Base-by-base conservation (phyloP, 2,329 filamentous ascomycete genomes). In the Penicillium sp. region DNA sequence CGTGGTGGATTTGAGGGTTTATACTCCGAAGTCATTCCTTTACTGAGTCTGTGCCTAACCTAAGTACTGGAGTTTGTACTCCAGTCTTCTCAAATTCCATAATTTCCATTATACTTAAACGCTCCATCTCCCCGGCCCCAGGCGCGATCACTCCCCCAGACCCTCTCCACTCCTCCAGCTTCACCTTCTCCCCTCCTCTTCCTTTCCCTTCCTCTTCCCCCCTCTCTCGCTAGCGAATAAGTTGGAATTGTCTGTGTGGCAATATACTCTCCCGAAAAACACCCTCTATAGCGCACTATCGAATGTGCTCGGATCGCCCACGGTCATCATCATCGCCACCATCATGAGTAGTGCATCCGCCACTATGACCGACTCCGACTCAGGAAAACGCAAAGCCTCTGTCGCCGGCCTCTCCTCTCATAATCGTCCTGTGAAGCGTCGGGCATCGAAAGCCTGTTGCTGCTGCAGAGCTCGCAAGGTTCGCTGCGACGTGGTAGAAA, bases 391-490 rank as follows among this genome's bases (percentile, higher is more conserved):
- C 62, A 86, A 86, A 68, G 81, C 83, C 44, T 80, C 82, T 41
- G 77, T 80, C 58, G 84, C 85, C 27, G 84, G 84, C 31, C 74
- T 87, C 46, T 78, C 83, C 55, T 78, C 78, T 62, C 75, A 78
- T 56, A 75, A 81, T 70, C 80, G 83, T 59, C 85, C 85, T 55
- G 85, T 88, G 54, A 97, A 96, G 78, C 85, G 92, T 70, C 86
- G 93, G 71, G 92, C 93, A n/a, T 92, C 92, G 10, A 90, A 94
- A 68, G 93, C 93, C 18, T 97, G 93, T 75, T 91, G 92, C 62
- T 92, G 89, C 68, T 96, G 93, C 77, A 86, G 93, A 69, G 88
- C 90, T 58, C 87, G 93, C 72, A 97, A 97, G 75, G 93, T 97
- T 43, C 87, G 93, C 58, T 97, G 93, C 80, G 93, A 97, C 79